Conservation (phyloP, 129 eudicot species). For the Flaveria bidentis region DNA sequence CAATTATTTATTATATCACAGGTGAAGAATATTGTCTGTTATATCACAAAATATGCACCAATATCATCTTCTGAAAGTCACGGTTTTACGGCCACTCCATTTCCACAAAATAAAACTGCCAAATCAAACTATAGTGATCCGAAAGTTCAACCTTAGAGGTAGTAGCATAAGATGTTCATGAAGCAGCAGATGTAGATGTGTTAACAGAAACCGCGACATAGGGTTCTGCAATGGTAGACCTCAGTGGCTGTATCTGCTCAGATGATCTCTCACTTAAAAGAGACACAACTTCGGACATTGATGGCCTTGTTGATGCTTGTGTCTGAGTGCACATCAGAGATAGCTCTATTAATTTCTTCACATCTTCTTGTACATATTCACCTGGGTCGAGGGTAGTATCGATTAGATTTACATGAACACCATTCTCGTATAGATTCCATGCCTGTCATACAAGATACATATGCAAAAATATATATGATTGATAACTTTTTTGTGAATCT, state of each 20-base stretch:
- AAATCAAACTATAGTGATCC: slow-evolving; percentile 18
- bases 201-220: neutral
- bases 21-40: no score
- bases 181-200: slow-evolving; percentile 8
- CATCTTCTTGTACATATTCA: slow-evolving; percentile 47
- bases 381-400: slow-evolving; percentile 45
- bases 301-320: slow-evolving; percentile 56
- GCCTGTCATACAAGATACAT: slow-evolving; percentile 40
- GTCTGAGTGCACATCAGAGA: slow-evolving; percentile 62
- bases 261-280: slow-evolving; percentile 47
- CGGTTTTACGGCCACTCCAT: neutral
- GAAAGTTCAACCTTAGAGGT: slow-evolving; percentile 17
- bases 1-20: neutral
- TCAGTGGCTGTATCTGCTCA: slow-evolving; percentile 3
- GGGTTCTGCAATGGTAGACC: slow-evolving; percentile 19
- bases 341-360: slow-evolving; percentile 55
- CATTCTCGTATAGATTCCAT: slow-evolving; percentile 57
- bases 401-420: slow-evolving; percentile 40
- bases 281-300: slow-evolving; percentile 65
- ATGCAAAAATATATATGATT: neutral
- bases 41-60: neutral
- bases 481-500: no score
- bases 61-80: neutral
- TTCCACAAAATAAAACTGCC: neutral
- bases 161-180: slow-evolving; percentile 21